Conservation (phyloP, 1,139 yeast genomes). For the Scheffersomyces insectosa region DNA sequence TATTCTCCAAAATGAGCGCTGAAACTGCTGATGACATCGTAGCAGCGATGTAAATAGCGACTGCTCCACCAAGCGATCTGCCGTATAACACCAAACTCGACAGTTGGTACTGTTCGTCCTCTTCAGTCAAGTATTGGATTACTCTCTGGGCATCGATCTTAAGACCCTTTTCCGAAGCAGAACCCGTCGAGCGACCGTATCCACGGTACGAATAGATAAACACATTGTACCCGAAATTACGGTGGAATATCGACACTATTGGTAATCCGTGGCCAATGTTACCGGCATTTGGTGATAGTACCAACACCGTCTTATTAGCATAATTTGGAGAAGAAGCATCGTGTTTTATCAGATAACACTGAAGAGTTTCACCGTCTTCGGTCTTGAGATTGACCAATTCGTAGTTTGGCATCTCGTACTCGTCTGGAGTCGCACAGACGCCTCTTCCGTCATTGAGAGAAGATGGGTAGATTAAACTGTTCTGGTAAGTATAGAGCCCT, state of each 20-base stretch:
- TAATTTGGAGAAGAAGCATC: slow-evolving; percentile 43
- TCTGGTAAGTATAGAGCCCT: slow-evolving; percentile 69
- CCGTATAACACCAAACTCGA: slow-evolving; percentile 76
- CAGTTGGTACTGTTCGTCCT: slow-evolving; percentile 51
- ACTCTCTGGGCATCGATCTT: slow-evolving; percentile 81
- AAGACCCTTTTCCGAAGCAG: slow-evolving; percentile 74
- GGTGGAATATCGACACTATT: slow-evolving; percentile 69
- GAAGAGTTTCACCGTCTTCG: slow-evolving; percentile 57
- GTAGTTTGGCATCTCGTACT: slow-evolving; percentile 63
- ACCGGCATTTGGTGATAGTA: slow-evolving; percentile 93
- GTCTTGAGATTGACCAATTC: slow-evolving; percentile 65
- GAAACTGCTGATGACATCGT: slow-evolving; percentile 47
- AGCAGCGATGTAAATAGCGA: slow-evolving; percentile 79
- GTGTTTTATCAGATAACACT: slow-evolving; percentile 49
- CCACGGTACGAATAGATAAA: slow-evolving; percentile 89
- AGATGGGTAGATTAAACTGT: slow-evolving; percentile 76
- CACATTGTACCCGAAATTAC: slow-evolving; percentile 71
- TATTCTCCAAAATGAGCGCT: slow-evolving; percentile 80
- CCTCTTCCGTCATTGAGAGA: slow-evolving; percentile 76
- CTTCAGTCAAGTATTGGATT: slow-evolving; percentile 55
- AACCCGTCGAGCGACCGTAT: slow-evolving; percentile 83
- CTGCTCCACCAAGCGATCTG: slow-evolving; percentile 94
- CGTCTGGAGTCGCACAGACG: slow-evolving; percentile 76
- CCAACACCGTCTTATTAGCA: slow-evolving; percentile 66
- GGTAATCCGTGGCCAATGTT: slow-evolving; percentile 94